Evolutionary conservation across 179 eudicot genomes (phyloP), one percentile per base, ranked within the genome.

Genomic region (Beta lomatogona): DNA sequence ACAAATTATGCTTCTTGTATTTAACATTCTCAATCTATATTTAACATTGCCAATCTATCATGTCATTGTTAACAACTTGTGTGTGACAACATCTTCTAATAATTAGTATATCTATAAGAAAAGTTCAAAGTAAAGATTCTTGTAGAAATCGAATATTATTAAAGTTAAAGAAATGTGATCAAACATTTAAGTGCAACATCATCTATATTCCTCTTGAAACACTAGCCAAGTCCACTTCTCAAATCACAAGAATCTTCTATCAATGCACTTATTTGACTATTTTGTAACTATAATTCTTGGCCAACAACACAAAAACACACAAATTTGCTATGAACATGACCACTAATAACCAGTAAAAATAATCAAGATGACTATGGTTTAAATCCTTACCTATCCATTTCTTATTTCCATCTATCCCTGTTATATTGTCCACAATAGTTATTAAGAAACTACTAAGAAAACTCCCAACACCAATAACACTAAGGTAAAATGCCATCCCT

Each of bases 401-500:
- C 67, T 84, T 80, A 18, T 91, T 89, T n/a, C 91, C 93, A 2
- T 83, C 86, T 5, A 73, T 67, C 0, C 64, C 46, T 60, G 85
- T 84, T 5, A 91, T 65, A 6, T 63, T 68, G 81, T 89, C 82
- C 13, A 92, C 94, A 13, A 93, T 36, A 0, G 67, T 54, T 2
- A 86, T 86, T 13, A 86, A 18, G 1, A 86, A 83, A 13, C 86
- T 89, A 58, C 90, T 91, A 14, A 89, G 60, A 85, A 94, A 93
- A 19, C 89, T 87, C 22, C 95, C 97, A 12, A 91, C 87, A 25
- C 28, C 28, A 25, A 25, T 25, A 25, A 18, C 96, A 79, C 96
- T 88, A 0, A 92, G 89, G 66, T 89, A 91, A 45, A 93, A 76
- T 2, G 89, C 97, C 68, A 93, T 88, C 0, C 97, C 97, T 45